Base-by-base conservation (phyloP, 352 stramenopile species). In the Phytophthora cactorum region DNA sequence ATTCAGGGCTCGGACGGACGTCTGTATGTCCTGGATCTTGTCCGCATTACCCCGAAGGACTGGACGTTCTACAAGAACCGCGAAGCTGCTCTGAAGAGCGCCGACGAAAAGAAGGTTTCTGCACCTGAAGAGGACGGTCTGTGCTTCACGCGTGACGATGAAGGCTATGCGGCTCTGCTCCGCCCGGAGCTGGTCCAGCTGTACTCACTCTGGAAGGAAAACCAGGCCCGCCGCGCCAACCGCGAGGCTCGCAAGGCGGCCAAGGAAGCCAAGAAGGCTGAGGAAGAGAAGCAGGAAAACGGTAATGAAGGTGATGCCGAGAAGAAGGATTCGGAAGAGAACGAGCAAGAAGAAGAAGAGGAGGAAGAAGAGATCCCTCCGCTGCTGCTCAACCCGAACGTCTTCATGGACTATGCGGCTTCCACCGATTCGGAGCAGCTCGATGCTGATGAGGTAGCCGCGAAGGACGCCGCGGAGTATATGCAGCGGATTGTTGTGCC, bases 21-120 rank as follows among this genome's bases (percentile, higher is more conserved):
- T 54, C 85, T 93, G 67, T 99, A 99, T 80, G 79, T 98, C 12
- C 77, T 99, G 28, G 97, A 99, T 75, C 86, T 98, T 6, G 95
- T 97, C 22, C 88, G 96, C 27, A 92, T 98, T 54, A 98, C 96
- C 11, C 95, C 96, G 3, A 94, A 98, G 64, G 96, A 99, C 72
- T 87, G 90, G 43, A 98, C 97, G 34, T 98, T 92, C 77, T 96
- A 97, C 72, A 77, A 78, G 14, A 78, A 82, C 51, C 60, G 73
- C 2, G 53, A 81, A 1, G 55, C 34, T 61, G 59, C 50, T 12
- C 25, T 59, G 14, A 62, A 74, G 29, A 66, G 32, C 2, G 22
- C 47, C 14, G 34, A 70, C n/a, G 68, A 68, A 11, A 70, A 85
- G n/a, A 68, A 83, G 17, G 36, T 29, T 14, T 27, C 31, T 45